These are phyloP conservation scores for Boletus hoseneyae DNA, from an alignment of 1,284 basidiomycete genomes.

Conservation along the genomic window DNA sequence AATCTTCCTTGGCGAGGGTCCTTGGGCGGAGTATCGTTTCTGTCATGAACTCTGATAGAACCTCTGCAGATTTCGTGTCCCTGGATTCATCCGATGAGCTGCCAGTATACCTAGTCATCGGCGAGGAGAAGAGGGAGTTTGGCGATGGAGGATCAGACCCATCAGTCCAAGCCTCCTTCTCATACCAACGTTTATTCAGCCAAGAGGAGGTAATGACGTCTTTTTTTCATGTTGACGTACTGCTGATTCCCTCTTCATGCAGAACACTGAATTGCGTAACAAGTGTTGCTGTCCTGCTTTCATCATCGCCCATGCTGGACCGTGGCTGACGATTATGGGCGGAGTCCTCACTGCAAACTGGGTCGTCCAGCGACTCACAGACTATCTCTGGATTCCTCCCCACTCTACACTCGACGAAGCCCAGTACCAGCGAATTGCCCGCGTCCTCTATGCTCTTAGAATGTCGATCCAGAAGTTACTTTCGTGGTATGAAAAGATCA, in stretches of 20 bases:
- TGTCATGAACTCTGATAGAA: background rate
- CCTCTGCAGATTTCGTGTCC: background rate
- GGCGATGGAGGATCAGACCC: constrained; percentile 11
- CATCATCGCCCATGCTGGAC: constrained; percentile 4
- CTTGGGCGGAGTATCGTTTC: too few relatives aligned
- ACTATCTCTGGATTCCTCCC: constrained; percentile 19
- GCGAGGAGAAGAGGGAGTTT: constrained; percentile 9
- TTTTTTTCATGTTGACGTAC: too few relatives aligned
- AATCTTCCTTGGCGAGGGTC: too few relatives aligned
- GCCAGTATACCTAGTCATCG: constrained; percentile 6
- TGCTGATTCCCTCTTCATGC: too few relatives aligned
- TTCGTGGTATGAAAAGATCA: background rate
- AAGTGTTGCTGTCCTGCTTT: constrained; percentile 12
- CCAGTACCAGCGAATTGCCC: constrained; percentile 6
- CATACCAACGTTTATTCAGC: background rate
- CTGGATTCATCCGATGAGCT: too few relatives aligned
- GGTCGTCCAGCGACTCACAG: constrained; percentile 18
- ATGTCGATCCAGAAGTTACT: background rate
- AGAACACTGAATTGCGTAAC: too few relatives aligned
- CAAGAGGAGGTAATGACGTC: too few relatives aligned
- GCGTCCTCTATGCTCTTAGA: constrained; percentile 15
- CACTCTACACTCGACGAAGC: constrained; percentile 5
- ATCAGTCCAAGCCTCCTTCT: constrained; percentile 15
- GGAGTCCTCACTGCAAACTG: constrained; percentile 4
- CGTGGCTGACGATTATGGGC: constrained; percentile 21